These are phyloP conservation scores for Colletotrichum melonis DNA, from an alignment of 2,329 filamentous ascomycete species.

Conservation along the genomic window DNA sequence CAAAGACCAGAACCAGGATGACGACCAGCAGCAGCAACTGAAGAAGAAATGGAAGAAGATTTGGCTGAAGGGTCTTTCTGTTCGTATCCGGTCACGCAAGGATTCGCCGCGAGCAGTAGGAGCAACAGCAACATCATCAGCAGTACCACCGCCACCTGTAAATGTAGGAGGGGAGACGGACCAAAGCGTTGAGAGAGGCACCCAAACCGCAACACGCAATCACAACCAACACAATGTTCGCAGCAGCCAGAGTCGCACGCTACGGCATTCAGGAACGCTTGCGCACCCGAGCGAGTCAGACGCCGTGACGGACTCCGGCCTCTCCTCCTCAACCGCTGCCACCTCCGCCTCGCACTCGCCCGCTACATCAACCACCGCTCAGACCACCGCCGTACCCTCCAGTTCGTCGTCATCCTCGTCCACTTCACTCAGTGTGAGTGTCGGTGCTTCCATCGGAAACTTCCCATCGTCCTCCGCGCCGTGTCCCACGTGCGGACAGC, in stretches of 20 bases:
- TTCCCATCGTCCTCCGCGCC: constrained; percentile 24
- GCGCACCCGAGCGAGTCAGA: constrained; percentile 21
- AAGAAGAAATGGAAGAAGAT: constrained; percentile 31
- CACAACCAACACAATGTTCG: neutral
- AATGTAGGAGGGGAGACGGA: neutral
- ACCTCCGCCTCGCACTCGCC: constrained; percentile 25
- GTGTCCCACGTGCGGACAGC: constrained; percentile 34
- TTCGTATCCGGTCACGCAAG: constrained; percentile 31
- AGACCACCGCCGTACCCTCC: constrained; percentile 22
- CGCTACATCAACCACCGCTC: constrained; percentile 26
- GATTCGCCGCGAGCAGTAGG: neutral
- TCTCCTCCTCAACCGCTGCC: constrained; percentile 17
- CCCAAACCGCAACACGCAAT: constrained; percentile 11
- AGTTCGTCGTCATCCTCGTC: constrained; percentile 28
- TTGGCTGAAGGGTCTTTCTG: constrained; percentile 24
- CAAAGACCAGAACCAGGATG: neutral
- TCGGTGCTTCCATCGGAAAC: constrained; percentile 29
- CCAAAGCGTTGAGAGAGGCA: constrained; percentile 24
- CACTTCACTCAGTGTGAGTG: constrained; percentile 26
- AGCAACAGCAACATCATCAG: neutral
- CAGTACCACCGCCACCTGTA: no score
- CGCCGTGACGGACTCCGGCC: constrained; percentile 16
- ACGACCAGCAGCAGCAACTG: constrained; percentile 15
- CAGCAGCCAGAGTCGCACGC: constrained; percentile 3
- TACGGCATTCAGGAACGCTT: constrained; percentile 20